A percentile compares a stretch with the other conserved stretches of the same genome.
Conservation (phyloP, 495 filamentous ascomycete genomes). For the Xylaria telfairii region DNA sequence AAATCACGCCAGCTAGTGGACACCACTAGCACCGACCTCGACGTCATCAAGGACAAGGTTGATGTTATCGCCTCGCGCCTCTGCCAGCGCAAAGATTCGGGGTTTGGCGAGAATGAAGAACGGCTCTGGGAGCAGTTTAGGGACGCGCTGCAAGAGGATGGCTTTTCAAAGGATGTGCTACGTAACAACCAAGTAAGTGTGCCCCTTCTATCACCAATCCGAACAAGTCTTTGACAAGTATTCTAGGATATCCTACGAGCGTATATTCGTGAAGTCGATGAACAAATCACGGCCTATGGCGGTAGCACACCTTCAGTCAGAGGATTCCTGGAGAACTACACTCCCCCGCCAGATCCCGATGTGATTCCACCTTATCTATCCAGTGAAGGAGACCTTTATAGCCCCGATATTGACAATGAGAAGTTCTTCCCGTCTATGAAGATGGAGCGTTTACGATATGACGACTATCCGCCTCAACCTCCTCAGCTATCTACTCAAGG, state of each 20-base stretch:
- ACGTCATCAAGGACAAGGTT: slow-evolving; percentile 56
- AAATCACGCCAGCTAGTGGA: slow-evolving; percentile 39
- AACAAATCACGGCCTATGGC: slow-evolving; percentile 40
- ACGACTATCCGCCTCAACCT: slow-evolving; percentile 26
- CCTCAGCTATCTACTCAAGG: slow-evolving; percentile 1
- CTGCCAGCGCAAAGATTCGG: slow-evolving; percentile 45
- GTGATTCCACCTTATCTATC: slow-evolving; percentile 34
- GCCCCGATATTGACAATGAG: slow-evolving; percentile 45
- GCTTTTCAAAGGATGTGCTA: slow-evolving; percentile 57
- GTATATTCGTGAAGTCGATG: slow-evolving; percentile 60
- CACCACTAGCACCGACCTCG: slow-evolving; percentile 39
- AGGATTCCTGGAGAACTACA: slow-evolving; percentile 44
- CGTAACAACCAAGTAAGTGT: slow-evolving; percentile 55
- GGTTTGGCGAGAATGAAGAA: slow-evolving; percentile 50
- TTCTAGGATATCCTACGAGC: slow-evolving; percentile 58
- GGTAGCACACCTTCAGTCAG: slow-evolving; percentile 49
- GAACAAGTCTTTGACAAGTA: slow-evolving; percentile 31
- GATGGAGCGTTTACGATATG: slow-evolving; percentile 42
- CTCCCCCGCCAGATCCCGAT: slow-evolving; percentile 22
- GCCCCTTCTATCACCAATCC: slow-evolving; percentile 3
- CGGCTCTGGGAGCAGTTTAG: slow-evolving; percentile 61
- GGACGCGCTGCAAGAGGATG: slow-evolving; percentile 57
- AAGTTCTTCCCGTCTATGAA: slow-evolving; percentile 49
- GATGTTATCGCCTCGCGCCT: slow-evolving; percentile 56
- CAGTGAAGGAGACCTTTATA: slow-evolving; percentile 32